Base-by-base conservation (phyloP, 1,139 yeast species). In the Hemisphaericaspora lyxosophila region DNA sequence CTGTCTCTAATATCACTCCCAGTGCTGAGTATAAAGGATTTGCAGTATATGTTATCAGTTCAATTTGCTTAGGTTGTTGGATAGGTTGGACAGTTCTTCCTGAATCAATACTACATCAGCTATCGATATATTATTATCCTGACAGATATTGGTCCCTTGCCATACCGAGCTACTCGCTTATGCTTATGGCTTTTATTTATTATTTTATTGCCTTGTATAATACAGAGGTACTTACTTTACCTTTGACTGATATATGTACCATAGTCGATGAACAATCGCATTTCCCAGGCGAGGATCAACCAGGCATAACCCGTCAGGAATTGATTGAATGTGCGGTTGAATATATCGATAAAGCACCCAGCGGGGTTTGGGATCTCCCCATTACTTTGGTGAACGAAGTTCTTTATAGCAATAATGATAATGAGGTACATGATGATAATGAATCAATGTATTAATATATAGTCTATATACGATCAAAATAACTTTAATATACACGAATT, bases 131-230 rank as follows among this genome's bases (percentile, higher is more conserved):
- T 49, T 88, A 86, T 59, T 85, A 82, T 49, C 96, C 96, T 0
- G 84, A 88, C 24, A 69, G 88, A 48, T 87, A 92, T 82, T 88
- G 96, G 96, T 82, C 92, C 2, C 54, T 83, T 35, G 86, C 89
- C 0, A 58, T 85, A 1, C 95, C 96, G 1, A 67, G 84, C 4
- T 83, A 77, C 50, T 69, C 82, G 7, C 64, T 90, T 28, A 78
- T 87, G 70, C 59, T 73, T 12, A 80, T 90, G 86, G 62, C 81
- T 7, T 88, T 80, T 53, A 74, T 75, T 0, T 90, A 89, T 57
- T 66, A 85, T 4, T 86, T 82, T 3, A 60, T 89, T 39, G 81
- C 82, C 0, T 60, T 80, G 32, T 87, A 84, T 66, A 86, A 86
- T 53, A 77, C 79, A 4, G 97, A 90, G 53, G 73, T 81, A 12